Evolutionary conservation across 108 stramenopile species (phyloP).

Genomic region (Mediolabrus comicus): DNA sequence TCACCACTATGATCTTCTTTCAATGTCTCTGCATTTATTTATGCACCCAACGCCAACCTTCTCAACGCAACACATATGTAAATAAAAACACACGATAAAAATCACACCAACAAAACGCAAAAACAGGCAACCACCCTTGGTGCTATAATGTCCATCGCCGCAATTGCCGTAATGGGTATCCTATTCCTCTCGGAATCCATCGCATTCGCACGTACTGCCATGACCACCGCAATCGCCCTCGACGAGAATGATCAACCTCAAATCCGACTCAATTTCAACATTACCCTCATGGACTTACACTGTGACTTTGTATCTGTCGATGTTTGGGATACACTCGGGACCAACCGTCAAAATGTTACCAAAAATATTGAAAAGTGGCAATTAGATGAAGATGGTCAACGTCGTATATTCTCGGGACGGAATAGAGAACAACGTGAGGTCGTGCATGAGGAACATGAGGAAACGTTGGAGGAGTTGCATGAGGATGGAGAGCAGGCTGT

Average conservation of each 20-base stretch:
- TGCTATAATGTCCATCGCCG: slow-evolving; percentile 75
- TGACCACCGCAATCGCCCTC: slow-evolving; percentile 75
- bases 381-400: slow-evolving; percentile 74
- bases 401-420: slow-evolving; percentile 83
- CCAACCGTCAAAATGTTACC: slow-evolving; percentile 94
- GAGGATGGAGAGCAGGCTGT: slow-evolving; percentile 66
- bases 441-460: slow-evolving; percentile 82
- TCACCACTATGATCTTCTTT: no score
- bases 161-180: slow-evolving; percentile 80
- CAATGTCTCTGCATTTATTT: no score
- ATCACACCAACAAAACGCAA: background rate
- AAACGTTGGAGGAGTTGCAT: slow-evolving; percentile 51
- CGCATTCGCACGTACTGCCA: slow-evolving; percentile 80
- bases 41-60: background rate
- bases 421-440: slow-evolving; percentile 87
- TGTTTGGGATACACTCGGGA: slow-evolving; percentile 90
- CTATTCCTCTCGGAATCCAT: slow-evolving; percentile 88
- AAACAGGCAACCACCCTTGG: slow-evolving; percentile 82
- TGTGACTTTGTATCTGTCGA: slow-evolving; percentile 92
- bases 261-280: slow-evolving; percentile 89
- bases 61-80: slow-evolving; percentile 5
- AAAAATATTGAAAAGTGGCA: slow-evolving; percentile 98
- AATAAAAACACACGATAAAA: background rate
- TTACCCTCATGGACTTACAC: slow-evolving; percentile 86
- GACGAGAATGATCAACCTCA: slow-evolving; percentile 63